Evolutionary conservation across 495 filamentous ascomycete genomes (phyloP).

Genomic region (Lophium mytilinum): DNA sequence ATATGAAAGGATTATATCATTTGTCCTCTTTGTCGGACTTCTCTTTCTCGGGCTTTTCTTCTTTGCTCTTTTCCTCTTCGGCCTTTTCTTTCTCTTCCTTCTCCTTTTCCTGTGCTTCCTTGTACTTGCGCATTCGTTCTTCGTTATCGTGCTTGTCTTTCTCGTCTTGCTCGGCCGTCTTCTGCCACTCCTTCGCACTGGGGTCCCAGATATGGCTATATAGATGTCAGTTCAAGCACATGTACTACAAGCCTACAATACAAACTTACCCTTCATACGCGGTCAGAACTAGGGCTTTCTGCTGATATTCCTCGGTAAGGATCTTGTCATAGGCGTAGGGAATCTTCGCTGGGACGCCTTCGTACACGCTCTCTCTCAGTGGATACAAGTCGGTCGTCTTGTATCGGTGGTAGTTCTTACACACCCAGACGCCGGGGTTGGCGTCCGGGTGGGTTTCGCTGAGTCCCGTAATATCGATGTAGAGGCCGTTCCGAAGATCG

Average conservation of each 20-base stretch:
- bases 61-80: slow-evolving; percentile 17
- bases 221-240: slow-evolving; percentile 20
- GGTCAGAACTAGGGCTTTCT: slow-evolving; percentile 43
- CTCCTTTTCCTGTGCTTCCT: slow-evolving; percentile 2
- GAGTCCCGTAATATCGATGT: slow-evolving; percentile 82
- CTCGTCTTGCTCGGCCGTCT: slow-evolving; percentile 31
- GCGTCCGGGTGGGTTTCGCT: slow-evolving; percentile 54
- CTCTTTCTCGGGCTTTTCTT: slow-evolving; percentile 9
- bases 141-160: slow-evolving; percentile 7
- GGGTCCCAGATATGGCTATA: slow-evolving; percentile 33
- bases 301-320: slow-evolving; percentile 51
- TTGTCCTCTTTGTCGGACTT: slow-evolving; percentile 4
- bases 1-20: no score
- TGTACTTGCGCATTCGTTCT: no score
- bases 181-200: slow-evolving; percentile 42
- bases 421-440: slow-evolving; percentile 61
- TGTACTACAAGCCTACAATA: slow-evolving; percentile 6
- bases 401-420: slow-evolving; percentile 76
- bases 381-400: slow-evolving; percentile 43
- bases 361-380: slow-evolving; percentile 49
- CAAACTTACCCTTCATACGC: slow-evolving; percentile 46
- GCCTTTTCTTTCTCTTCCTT: slow-evolving; percentile 5
- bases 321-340: slow-evolving; percentile 54
- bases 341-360: slow-evolving; percentile 52
- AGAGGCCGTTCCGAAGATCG: slow-evolving; percentile 66